Evolutionary conservation across 2,329 filamentous ascomycete genomes (phyloP), one percentile per base, ranked within the genome.

Genomic region (Diaporthe batatas): DNA sequence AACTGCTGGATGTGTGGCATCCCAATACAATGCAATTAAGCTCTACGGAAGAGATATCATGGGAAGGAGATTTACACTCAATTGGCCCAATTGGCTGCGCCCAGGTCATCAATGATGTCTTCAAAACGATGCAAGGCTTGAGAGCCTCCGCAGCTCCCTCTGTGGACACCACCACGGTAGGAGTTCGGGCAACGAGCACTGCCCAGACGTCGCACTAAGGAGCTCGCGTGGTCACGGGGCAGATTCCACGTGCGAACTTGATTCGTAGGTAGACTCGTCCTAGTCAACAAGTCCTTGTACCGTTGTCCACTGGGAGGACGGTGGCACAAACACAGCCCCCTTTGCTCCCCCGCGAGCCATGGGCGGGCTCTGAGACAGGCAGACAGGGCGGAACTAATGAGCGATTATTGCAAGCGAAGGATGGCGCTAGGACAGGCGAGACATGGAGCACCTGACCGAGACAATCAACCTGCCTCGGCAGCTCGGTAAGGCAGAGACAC

Each of bases 401-500:
- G 44, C 12, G 44, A 36, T 51, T 11, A 29, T 25, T 11, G 44
- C 44, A 39, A 67, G 62, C 62, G 62, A 67, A 67, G 62, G 62
- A 67, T 53, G 3, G 2, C 47, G 25, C 62, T 53, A 67, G 34
- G 34, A 6, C 21, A 53, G 47, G 10, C 39, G 1, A 67, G 18
- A 21, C 8, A 3, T 53, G 62, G 25, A 6, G 32, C 62, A 67
- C 47, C 29, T 67, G 62, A 67, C n/a, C 62, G 16, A 49, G 16
- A 39, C 62, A 53, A 39, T 12, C 36, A 14, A 25, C 44, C 21
- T 11, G 29, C 44, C 62, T 65, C 18, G 62, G 25, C 62, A 65
- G n/a, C 29, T 34, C 29, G 44, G 11, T 18, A 53, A 67, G 62
- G 47, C 62, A 67, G 47, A 67, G 32, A 51, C 59, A 67, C 32